Evolutionary conservation across 225 moss, liverwort and hornwort species (phyloP).

Genomic region (Lunularia cruciata): DNA sequence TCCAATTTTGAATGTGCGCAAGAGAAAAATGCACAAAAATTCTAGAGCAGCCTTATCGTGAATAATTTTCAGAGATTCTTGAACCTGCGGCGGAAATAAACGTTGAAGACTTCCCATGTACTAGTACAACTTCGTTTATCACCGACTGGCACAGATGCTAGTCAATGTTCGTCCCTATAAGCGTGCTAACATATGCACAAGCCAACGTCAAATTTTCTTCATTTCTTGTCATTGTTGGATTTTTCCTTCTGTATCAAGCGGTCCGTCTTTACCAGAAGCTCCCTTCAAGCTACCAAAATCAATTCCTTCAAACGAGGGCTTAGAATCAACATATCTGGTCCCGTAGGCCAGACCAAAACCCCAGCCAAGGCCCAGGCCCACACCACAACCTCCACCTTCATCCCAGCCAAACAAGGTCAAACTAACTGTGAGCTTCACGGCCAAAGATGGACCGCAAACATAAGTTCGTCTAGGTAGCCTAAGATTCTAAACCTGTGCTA

Average conservation of each 20-base stretch:
- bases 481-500: too few species aligned
- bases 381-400: conserved; percentile 85
- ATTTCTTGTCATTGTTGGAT: conserved; percentile 11
- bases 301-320: conserved; percentile 75
- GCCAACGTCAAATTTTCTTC: background rate
- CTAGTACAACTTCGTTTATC: background rate
- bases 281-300: conserved; percentile 61
- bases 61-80: too few species aligned
- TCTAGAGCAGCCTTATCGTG: too few species aligned
- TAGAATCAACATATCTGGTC: conserved; percentile 82
- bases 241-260: conserved; percentile 11
- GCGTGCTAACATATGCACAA: conserved; percentile 4
- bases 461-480: too few species aligned
- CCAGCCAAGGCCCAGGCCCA: conserved; percentile 95
- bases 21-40: too few species aligned
- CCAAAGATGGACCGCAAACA: too few species aligned
- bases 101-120: conserved; percentile 4
- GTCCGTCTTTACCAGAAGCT: conserved; percentile 13
- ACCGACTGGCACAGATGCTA: background rate
- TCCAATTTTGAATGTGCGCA: too few species aligned
- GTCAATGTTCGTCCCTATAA: background rate
- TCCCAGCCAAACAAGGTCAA: conserved; percentile 13
- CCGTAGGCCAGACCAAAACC: conserved; percentile 91
- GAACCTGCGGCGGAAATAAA: background rate
- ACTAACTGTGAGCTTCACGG: conserved; percentile 5